phyloP scores from a whole-genome alignment of 345 rosid genomes.

The Atalantia buxifolia region DNA sequence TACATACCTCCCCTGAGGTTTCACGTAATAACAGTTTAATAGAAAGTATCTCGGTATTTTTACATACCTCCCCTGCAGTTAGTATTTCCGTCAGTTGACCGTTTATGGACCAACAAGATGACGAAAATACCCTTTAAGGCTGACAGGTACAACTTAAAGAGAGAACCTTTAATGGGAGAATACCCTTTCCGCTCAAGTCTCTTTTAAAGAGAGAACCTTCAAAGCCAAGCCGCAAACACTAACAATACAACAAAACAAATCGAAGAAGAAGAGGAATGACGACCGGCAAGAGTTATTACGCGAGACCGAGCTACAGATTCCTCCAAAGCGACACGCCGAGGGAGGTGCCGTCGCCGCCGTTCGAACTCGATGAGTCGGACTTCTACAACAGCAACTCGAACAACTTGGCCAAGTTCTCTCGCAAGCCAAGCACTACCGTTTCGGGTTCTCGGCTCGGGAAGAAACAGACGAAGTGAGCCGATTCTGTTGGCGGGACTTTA shows the following conservation, averaged over 20 bases:
- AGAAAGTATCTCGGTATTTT: no score
- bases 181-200: background rate
- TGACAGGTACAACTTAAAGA: no score
- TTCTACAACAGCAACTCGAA: slow-evolving; percentile 39
- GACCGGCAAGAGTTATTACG: slow-evolving; percentile 60
- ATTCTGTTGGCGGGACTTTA: slow-evolving; percentile 29
- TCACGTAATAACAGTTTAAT: no score
- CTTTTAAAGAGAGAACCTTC: background rate
- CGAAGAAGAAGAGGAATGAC: slow-evolving; percentile 44
- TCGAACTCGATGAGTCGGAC: slow-evolving; percentile 94
- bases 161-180: no score
- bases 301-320: slow-evolving; percentile 60
- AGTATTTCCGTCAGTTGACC: no score
- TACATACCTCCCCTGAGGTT: no score
- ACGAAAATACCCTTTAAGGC: no score
- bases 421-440: slow-evolving; percentile 24
- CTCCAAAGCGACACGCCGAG: slow-evolving; percentile 47
- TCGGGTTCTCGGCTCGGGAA: slow-evolving; percentile 31
- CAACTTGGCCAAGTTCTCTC: slow-evolving; percentile 48
- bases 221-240: background rate
- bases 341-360: slow-evolving; percentile 30
- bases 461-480: slow-evolving; percentile 24
- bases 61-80: no score
- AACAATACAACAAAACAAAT: background rate
- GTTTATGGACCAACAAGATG: no score